Evolutionary conservation across 2,329 filamentous ascomycete species (phyloP).

Genomic region (Beauveria brongniartii): DNA sequence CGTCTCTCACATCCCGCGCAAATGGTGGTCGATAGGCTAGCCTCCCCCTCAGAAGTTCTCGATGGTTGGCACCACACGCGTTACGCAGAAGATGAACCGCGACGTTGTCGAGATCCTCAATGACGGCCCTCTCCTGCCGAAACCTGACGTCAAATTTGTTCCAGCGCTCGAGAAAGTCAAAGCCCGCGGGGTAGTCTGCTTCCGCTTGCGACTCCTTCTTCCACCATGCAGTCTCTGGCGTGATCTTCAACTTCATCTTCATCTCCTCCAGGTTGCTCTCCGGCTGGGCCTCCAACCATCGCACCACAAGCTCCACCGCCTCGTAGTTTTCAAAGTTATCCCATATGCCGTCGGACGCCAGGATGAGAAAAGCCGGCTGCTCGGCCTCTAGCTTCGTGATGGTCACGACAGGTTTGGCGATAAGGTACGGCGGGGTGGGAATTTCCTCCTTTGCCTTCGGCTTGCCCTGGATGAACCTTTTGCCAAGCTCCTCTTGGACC

Average conservation of each 20-base stretch:
- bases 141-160: conserved; percentile 7
- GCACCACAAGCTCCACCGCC: conserved; percentile 43
- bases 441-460: conserved; percentile 25
- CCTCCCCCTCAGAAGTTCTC: conserved; percentile 62
- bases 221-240: conserved; percentile 1
- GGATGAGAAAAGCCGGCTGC: conserved; percentile 42
- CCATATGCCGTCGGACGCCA: conserved; percentile 54
- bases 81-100: conserved; percentile 71
- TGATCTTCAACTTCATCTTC: neutral
- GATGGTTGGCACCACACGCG: conserved; percentile 63
- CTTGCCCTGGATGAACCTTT: conserved; percentile 37
- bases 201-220: neutral
- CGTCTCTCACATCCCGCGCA: conserved; percentile 53
- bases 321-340: conserved; percentile 44
- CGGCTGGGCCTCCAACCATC: conserved; percentile 31
- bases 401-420: conserved; percentile 53
- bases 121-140: neutral
- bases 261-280: neutral
- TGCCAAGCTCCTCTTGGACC: conserved; percentile 20
- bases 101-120: conserved; percentile 47
- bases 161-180: conserved; percentile 6
- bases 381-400: conserved; percentile 40
- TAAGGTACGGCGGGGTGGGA: conserved; percentile 54
- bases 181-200: neutral
- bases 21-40: conserved; percentile 63